Evolutionary conservation across 805 yeast species (phyloP), one percentile per base, ranked within the genome.

Genomic region (Myxozyma neotropica): DNA sequence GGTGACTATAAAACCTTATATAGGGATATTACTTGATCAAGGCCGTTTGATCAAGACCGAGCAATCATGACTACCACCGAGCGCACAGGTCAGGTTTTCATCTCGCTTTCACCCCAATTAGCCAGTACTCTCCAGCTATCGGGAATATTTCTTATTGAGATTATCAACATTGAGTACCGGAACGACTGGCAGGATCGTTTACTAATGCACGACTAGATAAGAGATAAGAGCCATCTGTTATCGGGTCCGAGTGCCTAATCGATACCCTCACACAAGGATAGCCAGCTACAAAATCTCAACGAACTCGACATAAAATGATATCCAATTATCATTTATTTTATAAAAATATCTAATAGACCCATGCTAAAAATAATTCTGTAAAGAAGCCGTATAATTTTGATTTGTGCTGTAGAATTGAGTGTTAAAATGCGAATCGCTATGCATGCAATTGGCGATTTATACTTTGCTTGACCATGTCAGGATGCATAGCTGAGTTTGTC

Each of bases 401-500:
- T n/a, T n/a, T n/a, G n/a, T n/a, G n/a, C n/a, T n/a, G n/a, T n/a
- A n/a, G n/a, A n/a, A n/a, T n/a, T n/a, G 12, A 35, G n/a, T 4
- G 38, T 35, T 13, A n/a, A n/a, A 10, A 38, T n/a, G 43, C 1
- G 21, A 38, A 8, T 17, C 12, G 43, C 2, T 38, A 4, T 3
- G 21, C 21, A n/a, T 15, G 43, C n/a, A 19, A 13, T 5, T 38
- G 6, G 21, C 2, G n/a, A 38, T n/a, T n/a, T 19, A 38, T 4
- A 4, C 10, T 38, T 38, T 38, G 21, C 43, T 24, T 36, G 35
- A n/a, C 38, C 50, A 2, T 29, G 39, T 36, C 23, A 1, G 53
- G 53, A 35, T 36, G 53, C 53, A 48, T 48, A 48, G 53, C 53
- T 35, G 43, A 36, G 24, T n/a, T 36, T 48, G 6, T 24, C 53